Evolutionary conservation across 2,329 filamentous ascomycete species (phyloP).

Genomic region (Colletotrichum lupini): DNA sequence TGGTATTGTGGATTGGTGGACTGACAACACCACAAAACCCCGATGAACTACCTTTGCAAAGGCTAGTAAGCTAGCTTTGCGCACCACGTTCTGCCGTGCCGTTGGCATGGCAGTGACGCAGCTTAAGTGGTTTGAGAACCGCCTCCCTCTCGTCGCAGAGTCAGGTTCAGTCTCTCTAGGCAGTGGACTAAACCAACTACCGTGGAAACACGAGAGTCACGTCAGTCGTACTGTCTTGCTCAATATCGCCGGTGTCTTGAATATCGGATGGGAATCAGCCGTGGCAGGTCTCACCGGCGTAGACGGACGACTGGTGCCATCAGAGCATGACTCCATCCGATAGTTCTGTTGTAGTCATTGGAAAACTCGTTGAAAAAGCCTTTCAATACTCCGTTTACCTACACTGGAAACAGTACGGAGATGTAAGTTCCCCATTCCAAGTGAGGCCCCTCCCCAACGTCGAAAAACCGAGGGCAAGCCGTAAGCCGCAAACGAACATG

Average conservation of each 20-base stretch:
- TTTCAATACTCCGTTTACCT: background rate
- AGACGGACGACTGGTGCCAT: background rate
- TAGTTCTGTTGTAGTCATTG: background rate
- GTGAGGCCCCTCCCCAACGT: background rate
- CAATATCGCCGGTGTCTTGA: constrained; percentile 15
- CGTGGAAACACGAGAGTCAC: constrained; percentile 1
- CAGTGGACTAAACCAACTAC: constrained; percentile 15
- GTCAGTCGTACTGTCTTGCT: constrained; percentile 7
- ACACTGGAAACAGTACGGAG: too few relatives aligned
- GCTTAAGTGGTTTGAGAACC: constrained; percentile 9
- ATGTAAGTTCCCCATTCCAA: background rate
- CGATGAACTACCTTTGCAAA: background rate
- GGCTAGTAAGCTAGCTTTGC: background rate
- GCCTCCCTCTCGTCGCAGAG: constrained; percentile 15
- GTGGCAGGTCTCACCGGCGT: constrained; percentile 12
- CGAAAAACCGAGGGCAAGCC: background rate
- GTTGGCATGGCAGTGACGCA: constrained; percentile 33
- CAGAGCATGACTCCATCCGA: background rate
- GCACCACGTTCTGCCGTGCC: constrained; percentile 6
- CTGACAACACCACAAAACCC: background rate
- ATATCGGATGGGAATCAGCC: constrained; percentile 15
- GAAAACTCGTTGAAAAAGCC: background rate
- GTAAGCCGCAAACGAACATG: constrained; percentile 1
- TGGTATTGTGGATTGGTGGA: background rate
- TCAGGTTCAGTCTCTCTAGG: background rate